Base-by-base conservation (phyloP, 106 monocot genomes). In the Dendrobium nobile region DNA sequence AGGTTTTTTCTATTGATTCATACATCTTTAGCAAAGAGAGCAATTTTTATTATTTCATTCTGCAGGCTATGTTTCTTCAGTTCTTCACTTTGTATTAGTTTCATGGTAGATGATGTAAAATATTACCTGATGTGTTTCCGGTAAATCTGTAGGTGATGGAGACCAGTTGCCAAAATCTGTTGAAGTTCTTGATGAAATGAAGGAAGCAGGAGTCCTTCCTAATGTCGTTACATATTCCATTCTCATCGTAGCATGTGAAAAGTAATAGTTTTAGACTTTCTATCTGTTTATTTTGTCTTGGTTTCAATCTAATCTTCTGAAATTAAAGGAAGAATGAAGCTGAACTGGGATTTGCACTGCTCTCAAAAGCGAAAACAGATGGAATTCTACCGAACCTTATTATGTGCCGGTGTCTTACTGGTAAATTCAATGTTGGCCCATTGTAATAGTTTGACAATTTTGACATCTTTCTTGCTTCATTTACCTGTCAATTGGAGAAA, bases 241-340 rank as follows among this genome's bases (percentile, higher is more conserved):
- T 75, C 91, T 96, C 59, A 85, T 92, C 43, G 91, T 92, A 59
- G 91, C 91, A 78, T 96, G 96, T 92, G 96, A 96, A 93, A 96
- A 86, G 96, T 96, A 89, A 79, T 79, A 31, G 4, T 48, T 80
- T 20, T 65, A 7, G 45, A 74, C 82, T 75, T 75, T n/a, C 43
- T 56, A 64, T 78, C 78, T 78, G 11, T 40, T 81, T 75, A 13
- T 24, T 24, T 59, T 75, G 13, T 41, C 26, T 42, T 19, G 79
- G 5, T 87, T 73, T 80, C 37, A 81, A 24, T 13, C 51, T 80
- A 48, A 67, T 67, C 77, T 76, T 88, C 27, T 85, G 43, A 22
- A 61, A 72, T 70, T 85, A 65, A 86, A 96, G 96, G 85, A 90
- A 92, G 68, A 88, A 83, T 79, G 90, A 93, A 89, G 85, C 90